Conservation (phyloP, 345 rosid genomes). For the Citrus mangshanensis region DNA sequence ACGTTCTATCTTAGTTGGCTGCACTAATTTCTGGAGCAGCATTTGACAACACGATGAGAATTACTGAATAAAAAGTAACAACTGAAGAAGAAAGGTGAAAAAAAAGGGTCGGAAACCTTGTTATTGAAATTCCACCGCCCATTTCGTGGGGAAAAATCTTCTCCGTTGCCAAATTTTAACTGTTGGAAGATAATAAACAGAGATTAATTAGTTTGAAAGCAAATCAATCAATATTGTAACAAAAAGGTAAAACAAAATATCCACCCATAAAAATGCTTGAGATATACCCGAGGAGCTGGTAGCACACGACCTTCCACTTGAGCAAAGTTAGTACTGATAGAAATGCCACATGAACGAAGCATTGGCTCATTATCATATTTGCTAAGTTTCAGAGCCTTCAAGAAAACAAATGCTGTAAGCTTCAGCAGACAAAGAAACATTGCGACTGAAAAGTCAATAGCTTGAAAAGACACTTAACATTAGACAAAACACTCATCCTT, state of each 20-base stretch:
- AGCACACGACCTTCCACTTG: constrained; percentile 85
- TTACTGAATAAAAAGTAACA: neutral
- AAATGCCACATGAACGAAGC: constrained; percentile 66
- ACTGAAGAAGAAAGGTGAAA: neutral
- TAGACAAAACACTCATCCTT: constrained; percentile 67
- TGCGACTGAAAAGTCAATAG: neutral
- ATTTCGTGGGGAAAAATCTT: constrained; percentile 63
- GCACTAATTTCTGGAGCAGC: constrained; percentile 58
- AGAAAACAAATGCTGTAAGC: constrained; percentile 9
- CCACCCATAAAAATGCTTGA: neutral
- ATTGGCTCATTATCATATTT: constrained; percentile 69
- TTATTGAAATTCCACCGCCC: constrained; percentile 95
- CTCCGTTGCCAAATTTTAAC: constrained; percentile 87
- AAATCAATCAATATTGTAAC: neutral
- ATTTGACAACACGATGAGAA: constrained; percentile 13
- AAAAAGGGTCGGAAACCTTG: constrained; percentile 41
- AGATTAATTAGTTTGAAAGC: neutral
- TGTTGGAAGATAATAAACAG: constrained; percentile 22
- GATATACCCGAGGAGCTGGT: constrained; percentile 64
- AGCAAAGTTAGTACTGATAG: constrained; percentile 52
- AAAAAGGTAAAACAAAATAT: neutral
- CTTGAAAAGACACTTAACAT: constrained; percentile 33
- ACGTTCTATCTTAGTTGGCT: constrained; percentile 57
- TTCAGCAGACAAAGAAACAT: neutral
- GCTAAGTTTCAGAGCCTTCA: constrained; percentile 67